Base-by-base conservation (phyloP, 192 early-diverging fungal species). In the Umbelopsis sp. region DNA sequence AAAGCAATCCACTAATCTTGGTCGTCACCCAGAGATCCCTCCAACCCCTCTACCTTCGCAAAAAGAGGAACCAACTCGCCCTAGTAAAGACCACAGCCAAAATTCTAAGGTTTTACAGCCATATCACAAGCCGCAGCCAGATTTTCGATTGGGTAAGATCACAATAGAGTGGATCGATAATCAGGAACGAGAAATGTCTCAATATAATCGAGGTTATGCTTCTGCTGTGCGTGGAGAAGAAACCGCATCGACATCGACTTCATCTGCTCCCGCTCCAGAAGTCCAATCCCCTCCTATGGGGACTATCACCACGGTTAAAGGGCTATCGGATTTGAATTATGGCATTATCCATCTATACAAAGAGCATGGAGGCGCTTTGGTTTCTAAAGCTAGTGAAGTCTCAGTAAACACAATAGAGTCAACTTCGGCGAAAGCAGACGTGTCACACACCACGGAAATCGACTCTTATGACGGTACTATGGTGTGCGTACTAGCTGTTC, bases 401-500 rank as follows among this genome's bases (percentile, higher is more conserved):
- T 11, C 79, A 11, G 77, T 74, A n/a, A 70, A 73, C 23, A 67
- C 37, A 27, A 18, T 46, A 27, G 72, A 66, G 48, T 37, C 67
- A 30, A 49, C 27, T 3, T 46, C 45, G 15, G 16, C 52, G 23
- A 66, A 66, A 37, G 25, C 64, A 64, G 49, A 61, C n/a, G 5
- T 46, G 15, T 21, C 15, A 46, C 25, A 37, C 11, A 45, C 67
- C 15, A 66, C 49, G 16, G 72, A 72, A 6, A 27, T 66, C 12
- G 58, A 75, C 5, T 55, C 53, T 11, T 76, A 81, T 27, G 67
- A 76, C 11, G 75, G 61, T 33, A 83, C 81, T 20, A 72, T 87
- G 18, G 76, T 98, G 6, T 88, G 88, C 61, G 85, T 96, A 1
- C 80, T 98, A 20, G 94, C 93, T 30, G 93, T 98, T 3, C 97